Base-by-base conservation (phyloP, 768 basidiomycete species). In the Coprinopsis sp. region DNA sequence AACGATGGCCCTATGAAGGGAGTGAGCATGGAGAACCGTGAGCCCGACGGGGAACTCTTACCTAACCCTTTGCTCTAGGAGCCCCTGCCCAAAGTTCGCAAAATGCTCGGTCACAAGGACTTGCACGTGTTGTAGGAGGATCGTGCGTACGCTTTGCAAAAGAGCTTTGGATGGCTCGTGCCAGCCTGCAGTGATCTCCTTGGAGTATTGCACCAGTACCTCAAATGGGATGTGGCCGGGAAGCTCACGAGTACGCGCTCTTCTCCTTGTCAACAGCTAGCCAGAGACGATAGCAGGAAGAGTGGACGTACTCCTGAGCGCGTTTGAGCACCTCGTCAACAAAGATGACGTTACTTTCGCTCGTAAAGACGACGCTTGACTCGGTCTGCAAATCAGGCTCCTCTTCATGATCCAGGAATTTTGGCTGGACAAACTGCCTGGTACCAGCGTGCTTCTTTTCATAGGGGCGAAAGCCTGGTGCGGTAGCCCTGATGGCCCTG, bases 241-340 rank as follows among this genome's bases (percentile, higher is more conserved):
- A 0, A 88, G 71, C 54, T 88, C 85, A 1, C 87, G 77, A 1
- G 84, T 82, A 3, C 81, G 73, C 1, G 86, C 77, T 18, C 87
- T 89, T n/a, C n/a, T n/a, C n/a, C n/a, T n/a, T n/a, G n/a, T n/a
- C n/a, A n/a, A n/a, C n/a, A n/a, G n/a, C n/a, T n/a, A n/a, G n/a
- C n/a, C n/a, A n/a, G n/a, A n/a, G n/a, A n/a, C n/a, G n/a, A n/a
- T n/a, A n/a, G n/a, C n/a, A n/a, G n/a, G n/a, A n/a, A n/a, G n/a
- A n/a, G n/a, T n/a, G n/a, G n/a, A 34, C 50, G 37, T 33, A 59
- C 63, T 51, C 41, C 2, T 52, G 37, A 5, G 58, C 58, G 2
- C 52, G 50, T 7, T 45, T 37, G 18, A 55, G 36, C 1, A 64
- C 61, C 16, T 64, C 61, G 31, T 64, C 64, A 6, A 62, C 44